These are phyloP conservation scores for Plectosphaerella cucumerina DNA, from an alignment of 2,329 filamentous ascomycete genomes.

Conservation along the genomic window DNA sequence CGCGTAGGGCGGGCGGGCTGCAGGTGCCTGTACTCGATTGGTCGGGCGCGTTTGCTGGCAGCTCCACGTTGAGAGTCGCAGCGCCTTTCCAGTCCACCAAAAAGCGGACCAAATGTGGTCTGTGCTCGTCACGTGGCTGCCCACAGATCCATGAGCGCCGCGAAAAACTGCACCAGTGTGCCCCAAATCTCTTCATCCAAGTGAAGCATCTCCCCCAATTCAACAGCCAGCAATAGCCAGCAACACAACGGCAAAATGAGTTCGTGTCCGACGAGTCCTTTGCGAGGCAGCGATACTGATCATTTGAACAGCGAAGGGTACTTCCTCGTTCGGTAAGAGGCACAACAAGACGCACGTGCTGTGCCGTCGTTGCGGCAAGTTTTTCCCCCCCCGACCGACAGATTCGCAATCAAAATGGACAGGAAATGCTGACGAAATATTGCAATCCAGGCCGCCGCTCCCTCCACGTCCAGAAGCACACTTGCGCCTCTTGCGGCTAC, in stretches of 20 bases:
- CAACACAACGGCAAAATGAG: conserved; percentile 51
- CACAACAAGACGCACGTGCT: conserved; percentile 98
- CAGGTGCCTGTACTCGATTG: not conserved
- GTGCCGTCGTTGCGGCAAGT: conserved; percentile 91
- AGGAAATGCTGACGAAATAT: conserved; percentile 2
- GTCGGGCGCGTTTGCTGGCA: no score
- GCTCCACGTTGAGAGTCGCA: no score
- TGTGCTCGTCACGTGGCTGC: not conserved
- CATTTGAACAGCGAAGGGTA: conserved; percentile 48
- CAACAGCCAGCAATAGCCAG: conserved; percentile 12
- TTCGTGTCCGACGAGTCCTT: conserved; percentile 32
- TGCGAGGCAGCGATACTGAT: conserved; percentile 11
- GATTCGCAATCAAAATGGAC: no score
- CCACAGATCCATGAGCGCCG: not conserved
- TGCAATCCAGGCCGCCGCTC: conserved; percentile 74
- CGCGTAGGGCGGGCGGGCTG: not conserved
- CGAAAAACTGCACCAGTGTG: not conserved
- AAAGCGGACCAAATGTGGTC: no score
- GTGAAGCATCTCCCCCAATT: conserved; percentile 4
- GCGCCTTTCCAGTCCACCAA: no score
- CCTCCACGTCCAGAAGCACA: conserved; percentile 99
- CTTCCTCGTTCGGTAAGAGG: conserved; percentile 58
- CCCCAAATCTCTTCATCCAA: not conserved
- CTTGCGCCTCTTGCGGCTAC: conserved; percentile 93
- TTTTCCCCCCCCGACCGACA: no score